Percentiles rank a stretch among this genome's conserved stretches.
phyloP scores from a whole-genome alignment of 2,329 filamentous ascomycete species.

The Purpureocillium lavendulum region DNA sequence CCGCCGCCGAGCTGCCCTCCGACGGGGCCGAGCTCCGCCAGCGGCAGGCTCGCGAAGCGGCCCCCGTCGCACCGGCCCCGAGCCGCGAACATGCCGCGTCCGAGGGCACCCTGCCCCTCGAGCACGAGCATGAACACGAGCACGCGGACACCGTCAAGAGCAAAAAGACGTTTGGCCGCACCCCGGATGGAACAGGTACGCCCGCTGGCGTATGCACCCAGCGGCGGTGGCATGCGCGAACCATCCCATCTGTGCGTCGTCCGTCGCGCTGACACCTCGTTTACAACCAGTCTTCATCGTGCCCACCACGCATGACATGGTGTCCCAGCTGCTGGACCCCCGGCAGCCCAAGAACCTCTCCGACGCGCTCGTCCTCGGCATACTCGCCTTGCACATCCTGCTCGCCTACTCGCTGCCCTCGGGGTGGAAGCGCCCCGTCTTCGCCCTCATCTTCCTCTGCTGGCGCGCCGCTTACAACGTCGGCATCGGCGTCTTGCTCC shows the following conservation, averaged over 20 bases:
- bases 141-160: slow-evolving; percentile 16
- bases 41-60: slow-evolving; percentile 13
- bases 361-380: slow-evolving; percentile 69
- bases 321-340: slow-evolving; percentile 90
- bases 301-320: slow-evolving; percentile 96
- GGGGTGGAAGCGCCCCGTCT: slow-evolving; percentile 62
- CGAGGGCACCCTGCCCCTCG: slow-evolving; percentile 2
- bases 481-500: slow-evolving; percentile 84
- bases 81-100: slow-evolving; percentile 1
- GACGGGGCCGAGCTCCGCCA: slow-evolving; percentile 17
- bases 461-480: slow-evolving; percentile 91
- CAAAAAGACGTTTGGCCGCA: slow-evolving; percentile 83
- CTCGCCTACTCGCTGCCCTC: slow-evolving; percentile 66
- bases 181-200: slow-evolving; percentile 83
- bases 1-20: slow-evolving; percentile 17
- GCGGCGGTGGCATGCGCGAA: background rate
- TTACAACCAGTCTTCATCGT: slow-evolving; percentile 74
- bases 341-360: slow-evolving; percentile 92
- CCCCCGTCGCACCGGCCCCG: background rate
- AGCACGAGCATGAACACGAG: background rate
- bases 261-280: slow-evolving; percentile 3
- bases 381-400: slow-evolving; percentile 68
- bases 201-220: slow-evolving; percentile 9
- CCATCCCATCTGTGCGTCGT: background rate
- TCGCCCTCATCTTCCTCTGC: slow-evolving; percentile 78